Evolutionary conservation across 257 asterid genomes (phyloP).

Genomic region (Capsicum baccatum): DNA sequence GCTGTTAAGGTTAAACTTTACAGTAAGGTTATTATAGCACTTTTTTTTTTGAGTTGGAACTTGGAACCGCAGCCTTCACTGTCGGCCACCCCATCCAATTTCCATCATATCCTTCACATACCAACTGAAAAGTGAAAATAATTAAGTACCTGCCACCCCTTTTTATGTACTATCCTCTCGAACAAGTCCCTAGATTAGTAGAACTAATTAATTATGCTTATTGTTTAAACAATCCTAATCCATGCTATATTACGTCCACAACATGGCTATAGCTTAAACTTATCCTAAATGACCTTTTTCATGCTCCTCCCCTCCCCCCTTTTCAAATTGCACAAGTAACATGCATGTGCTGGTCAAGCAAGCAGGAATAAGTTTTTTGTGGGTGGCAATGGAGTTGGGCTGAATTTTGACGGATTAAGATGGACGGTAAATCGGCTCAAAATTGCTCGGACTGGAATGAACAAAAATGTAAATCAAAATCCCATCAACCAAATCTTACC

Average conservation of each 20-base stretch:
- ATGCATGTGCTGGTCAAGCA: too few relatives aligned
- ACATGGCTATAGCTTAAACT: too few relatives aligned
- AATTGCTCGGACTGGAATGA: too few relatives aligned
- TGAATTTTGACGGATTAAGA: too few relatives aligned
- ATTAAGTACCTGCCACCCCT: neutral
- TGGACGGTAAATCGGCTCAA: too few relatives aligned
- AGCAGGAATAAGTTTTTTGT: too few relatives aligned
- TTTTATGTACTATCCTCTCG: neutral
- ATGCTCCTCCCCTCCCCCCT: too few relatives aligned
- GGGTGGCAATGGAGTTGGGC: too few relatives aligned
- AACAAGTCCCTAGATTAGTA: neutral
- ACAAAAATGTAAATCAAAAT: too few relatives aligned
- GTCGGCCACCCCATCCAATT: constrained; percentile 10
- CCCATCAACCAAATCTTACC: too few relatives aligned
- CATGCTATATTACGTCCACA: neutral
- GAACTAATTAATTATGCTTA: neutral
- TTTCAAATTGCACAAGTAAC: too few relatives aligned
- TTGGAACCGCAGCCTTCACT: constrained; percentile 25
- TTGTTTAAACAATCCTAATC: neutral
- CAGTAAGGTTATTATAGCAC: neutral
- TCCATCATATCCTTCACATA: neutral
- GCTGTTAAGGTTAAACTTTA: constrained; percentile 19
- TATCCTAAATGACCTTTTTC: too few relatives aligned
- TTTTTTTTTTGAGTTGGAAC: constrained; percentile 14
- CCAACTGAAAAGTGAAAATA: neutral